Base-by-base conservation (phyloP, 306 rosid genomes). In the Parietaria judaica region DNA sequence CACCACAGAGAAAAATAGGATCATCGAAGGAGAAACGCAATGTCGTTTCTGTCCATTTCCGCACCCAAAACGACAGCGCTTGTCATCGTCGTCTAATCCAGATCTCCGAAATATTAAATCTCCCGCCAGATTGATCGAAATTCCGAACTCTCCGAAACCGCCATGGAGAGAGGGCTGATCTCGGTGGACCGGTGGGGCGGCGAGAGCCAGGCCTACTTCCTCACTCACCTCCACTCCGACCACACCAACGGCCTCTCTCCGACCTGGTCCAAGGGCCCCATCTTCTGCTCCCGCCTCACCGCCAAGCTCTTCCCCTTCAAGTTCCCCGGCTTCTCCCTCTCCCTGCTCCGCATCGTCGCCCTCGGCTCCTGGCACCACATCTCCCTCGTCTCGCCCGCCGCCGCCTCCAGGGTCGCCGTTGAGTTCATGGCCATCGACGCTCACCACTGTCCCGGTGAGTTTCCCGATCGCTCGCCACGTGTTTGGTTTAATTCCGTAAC, bases 141-240 rank as follows among this genome's bases (percentile, higher is more conserved):
- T 1, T 1, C 45, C 45, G 45, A 41, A 41, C 45, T 41, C 31
- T 2, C 13, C 1, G 5, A 49, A 49, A 4, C 55, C 4, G 51
- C n/a, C 39, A 86, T 83, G 95, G 87, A 79, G 56, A 66, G 51
- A 5, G 81, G 83, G 1, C 63, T 81, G 69, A 67, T 86, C 31
- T 83, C 87, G 9, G 87, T 86, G 17, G 95, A 86, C 36, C 71
- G 84, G 53, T 86, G 95, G 95, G 63, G 64, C 15, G 66, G 15
- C 9, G 76, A 80, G 16, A 83, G 95, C 78, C 80, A 73, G 7
- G 79, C 54, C 2, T 86, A 86, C 68, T 86, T 86, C 77, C 79
- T 86, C 35, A 83, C 95, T 6, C 95, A 86, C 79, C 87, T 86
- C 11, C 87, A 86, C 72, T 74, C 95, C n/a, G 87, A 86, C 44